Evolutionary conservation across 768 basidiomycete species (phyloP), one percentile per base, ranked within the genome.

Genomic region (Omphalotus guepiniiformis): DNA sequence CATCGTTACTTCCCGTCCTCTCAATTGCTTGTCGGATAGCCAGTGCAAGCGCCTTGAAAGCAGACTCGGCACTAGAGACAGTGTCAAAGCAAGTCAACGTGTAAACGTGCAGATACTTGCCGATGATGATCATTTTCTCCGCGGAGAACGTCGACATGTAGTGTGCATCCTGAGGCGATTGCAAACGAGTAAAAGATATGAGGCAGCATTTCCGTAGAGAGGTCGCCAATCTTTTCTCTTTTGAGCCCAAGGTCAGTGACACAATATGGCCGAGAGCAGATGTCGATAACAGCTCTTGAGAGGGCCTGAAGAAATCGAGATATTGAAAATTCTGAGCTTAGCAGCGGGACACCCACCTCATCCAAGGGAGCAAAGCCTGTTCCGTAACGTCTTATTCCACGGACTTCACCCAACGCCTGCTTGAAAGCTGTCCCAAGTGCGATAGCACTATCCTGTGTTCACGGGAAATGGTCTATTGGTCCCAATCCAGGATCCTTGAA

Each of bases 51-150:
- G 96, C 95, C 68, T 99, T 99, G 80, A 99, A 99, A 3, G 95
- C 93, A 3, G 94, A 93, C 67, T 99, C 96, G 11, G 94, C 84
- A 44, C 96, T 98, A 58, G 26, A 48, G 41, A 37, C 19, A 48
- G 41, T 39, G 28, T 21, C 55, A 34, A n/a, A 22, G 8, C 43
- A 32, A 18, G 18, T 4, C 32, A 30, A 18, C 12, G 28, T 28
- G 6, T 13, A 39, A 1, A 43, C 45, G 26, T 18, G 22, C 1
- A 22, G 11, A 55, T n/a, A 61, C 82, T 50, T 59, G 93, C 95
- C 89, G 83, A 68, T 98, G 96, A 64, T 99, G 96, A 61, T 99
- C 96, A 68, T 99, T 99, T 58, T 92, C 86, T 34, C 96, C 96
- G 27, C 93, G 78, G 35, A 99, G 73, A 35, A 92, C 93, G 59